A percentile compares a stretch with the other conserved stretches of the same genome.
These are phyloP conservation scores for Alternaria dauci DNA, from an alignment of 2,329 filamentous ascomycete genomes.

Conservation along the genomic window DNA sequence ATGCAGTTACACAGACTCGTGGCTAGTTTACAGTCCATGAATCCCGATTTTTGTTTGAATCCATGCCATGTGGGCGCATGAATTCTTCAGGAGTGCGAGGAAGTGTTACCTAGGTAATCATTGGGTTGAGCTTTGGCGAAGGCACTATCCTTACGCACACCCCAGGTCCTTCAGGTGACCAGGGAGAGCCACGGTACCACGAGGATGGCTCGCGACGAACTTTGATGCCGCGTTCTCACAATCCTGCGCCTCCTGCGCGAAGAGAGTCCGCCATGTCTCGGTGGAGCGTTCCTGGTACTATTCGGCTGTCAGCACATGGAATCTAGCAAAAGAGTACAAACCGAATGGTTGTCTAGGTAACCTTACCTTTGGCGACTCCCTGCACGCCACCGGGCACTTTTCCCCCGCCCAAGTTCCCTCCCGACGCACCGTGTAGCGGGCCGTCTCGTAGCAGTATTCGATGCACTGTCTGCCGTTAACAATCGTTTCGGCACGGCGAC, in stretches of 20 bases:
- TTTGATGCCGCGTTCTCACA: neutral
- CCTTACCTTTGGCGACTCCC: neutral
- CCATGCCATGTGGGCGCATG: neutral
- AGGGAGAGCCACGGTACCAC: neutral
- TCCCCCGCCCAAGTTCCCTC: neutral
- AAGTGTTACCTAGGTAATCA: neutral
- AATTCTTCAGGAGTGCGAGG: accelerated
- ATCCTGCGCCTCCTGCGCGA: neutral
- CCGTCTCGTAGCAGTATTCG: neutral
- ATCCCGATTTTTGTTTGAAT: neutral
- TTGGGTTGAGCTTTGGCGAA: neutral
- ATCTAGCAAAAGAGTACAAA: neutral
- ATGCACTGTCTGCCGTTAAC: neutral
- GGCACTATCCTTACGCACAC: neutral
- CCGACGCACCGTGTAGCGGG: neutral
- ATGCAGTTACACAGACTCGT: too few species aligned
- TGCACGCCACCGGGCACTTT: neutral
- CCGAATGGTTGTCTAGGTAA: neutral
- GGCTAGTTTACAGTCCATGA: too few species aligned
- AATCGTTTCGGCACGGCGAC: neutral
- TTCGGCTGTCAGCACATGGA: neutral
- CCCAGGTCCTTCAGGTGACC: neutral
- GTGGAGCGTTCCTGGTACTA: neutral
- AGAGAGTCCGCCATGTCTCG: neutral
- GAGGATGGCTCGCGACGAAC: neutral